phyloP scores from a whole-genome alignment of 164 flowering plant species.

The Magnolia sinica region DNA sequence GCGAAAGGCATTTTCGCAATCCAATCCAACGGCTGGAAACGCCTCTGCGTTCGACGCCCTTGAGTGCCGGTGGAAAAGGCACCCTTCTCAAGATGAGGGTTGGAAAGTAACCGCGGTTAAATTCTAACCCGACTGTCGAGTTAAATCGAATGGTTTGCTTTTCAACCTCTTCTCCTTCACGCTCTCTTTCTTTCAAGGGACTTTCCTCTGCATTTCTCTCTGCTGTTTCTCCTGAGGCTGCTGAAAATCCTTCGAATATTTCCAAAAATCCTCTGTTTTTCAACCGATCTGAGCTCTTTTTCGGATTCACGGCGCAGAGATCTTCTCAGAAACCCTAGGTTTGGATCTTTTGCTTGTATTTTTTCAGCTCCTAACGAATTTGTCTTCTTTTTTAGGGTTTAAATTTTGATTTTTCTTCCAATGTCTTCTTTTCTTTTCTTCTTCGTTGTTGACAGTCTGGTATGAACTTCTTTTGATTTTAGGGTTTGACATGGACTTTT shows the following conservation, averaged over 20 bases:
- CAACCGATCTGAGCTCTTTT: not conserved
- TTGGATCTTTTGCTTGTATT: conserved; percentile 6
- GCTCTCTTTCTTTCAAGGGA: not conserved
- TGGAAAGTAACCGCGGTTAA: conserved; percentile 9
- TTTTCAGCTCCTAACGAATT: not conserved
- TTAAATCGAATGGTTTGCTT: not conserved
- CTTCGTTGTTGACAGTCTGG: not conserved
- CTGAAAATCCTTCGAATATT: not conserved
- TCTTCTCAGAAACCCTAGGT: conserved; percentile 12
- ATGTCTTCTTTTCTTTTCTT: not conserved
- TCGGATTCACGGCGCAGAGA: not conserved
- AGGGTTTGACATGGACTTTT: not conserved
- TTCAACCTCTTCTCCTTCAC: not conserved
- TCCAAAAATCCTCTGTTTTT: not conserved
- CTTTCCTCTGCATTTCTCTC: too few species aligned
- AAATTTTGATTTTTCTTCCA: not conserved
- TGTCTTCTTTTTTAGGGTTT: conserved; percentile 5
- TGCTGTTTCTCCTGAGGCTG: not conserved
- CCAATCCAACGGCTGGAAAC: conserved; percentile 37
- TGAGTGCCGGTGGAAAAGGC: conserved; percentile 14
- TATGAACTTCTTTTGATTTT: not conserved
- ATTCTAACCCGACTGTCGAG: conserved; percentile 8
- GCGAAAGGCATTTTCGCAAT: conserved; percentile 31
- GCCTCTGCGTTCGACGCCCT: conserved; percentile 38
- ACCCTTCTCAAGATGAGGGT: conserved; percentile 13